Base-by-base conservation (phyloP, 352 stramenopile species). In the Pythium biforme region DNA sequence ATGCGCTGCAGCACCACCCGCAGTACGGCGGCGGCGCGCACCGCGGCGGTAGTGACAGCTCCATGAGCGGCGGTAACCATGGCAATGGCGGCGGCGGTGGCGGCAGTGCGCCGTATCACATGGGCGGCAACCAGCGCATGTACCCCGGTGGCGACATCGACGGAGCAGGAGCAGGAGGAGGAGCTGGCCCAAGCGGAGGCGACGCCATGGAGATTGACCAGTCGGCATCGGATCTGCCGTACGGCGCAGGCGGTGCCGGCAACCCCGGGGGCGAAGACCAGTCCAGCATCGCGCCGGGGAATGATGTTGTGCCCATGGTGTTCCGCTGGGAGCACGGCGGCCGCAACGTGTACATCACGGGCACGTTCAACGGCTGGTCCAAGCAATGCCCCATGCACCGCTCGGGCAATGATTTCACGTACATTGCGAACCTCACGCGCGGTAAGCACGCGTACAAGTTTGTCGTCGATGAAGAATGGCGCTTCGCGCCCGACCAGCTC, bases 361-460 rank as follows among this genome's bases (percentile, higher is more conserved):
- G 97, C 26, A 99, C 97, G 20, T 99, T 99, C 77, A 99, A 99
- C 68, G 96, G 97, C 29, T 99, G 97, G 97, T 97, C 86, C 62
- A 96, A 97, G 72, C 97, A 99, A 74, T 99, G 98, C 56, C 96
- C 97, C 23, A 99, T 99, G 97, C 97, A 99, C 75, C 88, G 97
- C 25, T 98, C 90, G 0, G 97, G 97, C 59, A 99, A 99, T 68
- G 97, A 99, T 75, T 99, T 99, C 71, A 99, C 97, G 43, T 99
- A 99, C 81, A 99, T 99, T 76, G 96, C 98, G 66, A 98, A 99
- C 75, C 83, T 99, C 34, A 92, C 86, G 55, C 79, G 85, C 11
- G 97, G 97, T 5, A 99, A 99, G 72, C 97, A 99, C 79, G 97
- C 97, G 60, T 99, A 99, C 79, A 99, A 99, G 85, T 99, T 99